Percentiles rank a stretch among this genome's conserved stretches.
Evolutionary conservation across 1,139 yeast species (phyloP).

Genomic region (Saccharomyces pastorianus): DNA sequence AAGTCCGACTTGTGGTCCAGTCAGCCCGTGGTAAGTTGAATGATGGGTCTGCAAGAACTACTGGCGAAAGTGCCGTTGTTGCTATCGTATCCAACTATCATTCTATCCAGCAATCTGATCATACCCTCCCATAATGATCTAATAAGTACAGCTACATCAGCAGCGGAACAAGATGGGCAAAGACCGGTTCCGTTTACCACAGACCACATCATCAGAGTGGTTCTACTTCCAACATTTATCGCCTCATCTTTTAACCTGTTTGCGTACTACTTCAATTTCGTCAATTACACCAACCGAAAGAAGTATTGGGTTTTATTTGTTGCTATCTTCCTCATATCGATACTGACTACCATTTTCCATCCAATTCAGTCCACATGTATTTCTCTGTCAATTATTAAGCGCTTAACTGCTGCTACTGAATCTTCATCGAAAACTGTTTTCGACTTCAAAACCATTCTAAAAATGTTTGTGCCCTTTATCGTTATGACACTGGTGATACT

Average conservation of each 20-base stretch:
- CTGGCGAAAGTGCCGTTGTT: constrained; percentile 32
- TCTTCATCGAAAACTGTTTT: neutral
- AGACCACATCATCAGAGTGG: constrained; percentile 8
- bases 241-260: constrained; percentile 17
- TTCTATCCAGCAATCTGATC: constrained; percentile 31
- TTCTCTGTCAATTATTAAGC: constrained; percentile 15
- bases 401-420: neutral
- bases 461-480: neutral
- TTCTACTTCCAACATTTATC: constrained; percentile 26
- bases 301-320: neutral
- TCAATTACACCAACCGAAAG: neutral
- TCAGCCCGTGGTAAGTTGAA: neutral
- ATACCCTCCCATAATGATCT: constrained; percentile 15
- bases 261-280: constrained; percentile 8
- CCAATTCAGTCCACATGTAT: constrained; percentile 22
- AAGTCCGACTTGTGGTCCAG: neutral
- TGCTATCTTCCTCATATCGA: neutral
- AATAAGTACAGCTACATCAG: neutral
- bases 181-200: constrained; percentile 2
- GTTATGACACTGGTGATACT: neutral
- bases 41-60: constrained; percentile 10
- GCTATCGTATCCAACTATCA: constrained; percentile 33
- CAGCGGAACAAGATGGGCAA: constrained; percentile 7
- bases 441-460: neutral
- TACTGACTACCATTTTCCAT: neutral